Evolutionary conservation across 2,329 filamentous ascomycete genomes (phyloP), one percentile per base, ranked within the genome.

Genomic region (Beauveria brongniartii): DNA sequence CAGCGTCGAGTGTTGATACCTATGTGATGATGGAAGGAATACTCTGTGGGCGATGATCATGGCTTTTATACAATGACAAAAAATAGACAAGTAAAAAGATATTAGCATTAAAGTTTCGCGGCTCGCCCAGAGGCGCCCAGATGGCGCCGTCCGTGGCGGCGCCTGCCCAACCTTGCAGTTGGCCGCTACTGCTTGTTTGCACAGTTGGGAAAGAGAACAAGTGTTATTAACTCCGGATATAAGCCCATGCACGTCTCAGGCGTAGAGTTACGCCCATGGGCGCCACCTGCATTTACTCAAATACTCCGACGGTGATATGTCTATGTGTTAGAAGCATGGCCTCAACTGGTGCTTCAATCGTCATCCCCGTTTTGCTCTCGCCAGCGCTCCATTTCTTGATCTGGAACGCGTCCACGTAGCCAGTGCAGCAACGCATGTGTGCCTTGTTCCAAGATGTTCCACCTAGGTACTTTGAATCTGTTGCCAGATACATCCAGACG

Each of bases 351-450:
- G 22, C 28, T 41, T 41, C 40, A 59, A 28, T 44, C 63, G 44
- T 76, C 74, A 1, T 76, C 74, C 1, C 72, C 77, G 9, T 77
- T 74, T 30, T 76, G 76, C 9, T 74, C 78, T 61, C 74, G 79
- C 82, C 82, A 85, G n/a, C 76, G 75, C 0, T 72, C 78, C 81
- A 80, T 83, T 67, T 85, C 82, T 0, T 78, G 81, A 1, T 80
- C 77, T 0, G 90, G 86, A 41, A 96, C 88, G 60, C 88, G 82
- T 30, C 91, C 89, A 63, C 90, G 82, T 55, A 97, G 73, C 89
- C 91, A 96, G 55, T 86, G 80, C 65, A 97, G 76, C 0, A 91
- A 87, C 2, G 90, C 88, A 67, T 96, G 91, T 0, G 92, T 97
- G 0, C 93, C 93, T 64, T 91, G 89, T 63, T 93, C 89, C 53